phyloP scores from a whole-genome alignment of 2,329 filamentous ascomycete species.

The Didymella pinodella region DNA sequence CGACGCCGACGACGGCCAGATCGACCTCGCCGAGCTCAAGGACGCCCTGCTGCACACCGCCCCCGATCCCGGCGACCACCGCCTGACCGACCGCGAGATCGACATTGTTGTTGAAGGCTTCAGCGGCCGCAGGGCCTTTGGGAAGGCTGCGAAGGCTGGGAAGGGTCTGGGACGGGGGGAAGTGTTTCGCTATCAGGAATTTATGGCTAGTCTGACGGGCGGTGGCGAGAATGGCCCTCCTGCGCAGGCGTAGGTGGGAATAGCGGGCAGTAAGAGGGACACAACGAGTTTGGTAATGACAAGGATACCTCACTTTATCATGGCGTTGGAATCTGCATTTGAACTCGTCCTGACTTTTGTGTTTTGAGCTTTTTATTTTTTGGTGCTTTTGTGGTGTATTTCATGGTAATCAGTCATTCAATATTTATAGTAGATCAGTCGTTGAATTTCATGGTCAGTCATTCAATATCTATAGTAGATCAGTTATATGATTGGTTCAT shows the following conservation, averaged over 20 bases:
- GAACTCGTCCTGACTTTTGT: too few species aligned
- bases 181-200: conserved; percentile 93
- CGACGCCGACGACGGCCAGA: conserved; percentile 91
- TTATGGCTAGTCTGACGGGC: conserved; percentile 67
- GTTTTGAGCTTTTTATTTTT: too few species aligned
- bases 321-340: not conserved
- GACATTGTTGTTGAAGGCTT: conserved; percentile 90
- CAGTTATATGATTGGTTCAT: too few species aligned
- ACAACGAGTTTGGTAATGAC: not conserved
- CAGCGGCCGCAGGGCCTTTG: conserved; percentile 82
- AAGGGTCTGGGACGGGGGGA: conserved; percentile 70
- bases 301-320: not conserved
- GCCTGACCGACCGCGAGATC: conserved; percentile 66
- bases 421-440: too few species aligned
- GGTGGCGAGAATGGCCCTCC: conserved; percentile 33
- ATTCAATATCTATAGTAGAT: too few species aligned
- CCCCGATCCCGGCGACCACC: conserved; percentile 64
- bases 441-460: too few species aligned
- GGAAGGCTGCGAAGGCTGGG: conserved; percentile 65
- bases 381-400: too few species aligned
- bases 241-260: not conserved
- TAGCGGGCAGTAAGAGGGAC: not conserved
- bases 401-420: too few species aligned
- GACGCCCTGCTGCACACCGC: conserved; percentile 84
- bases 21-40: conserved; percentile 82